These are phyloP conservation scores for Tuber calosporum DNA, from an alignment of 495 filamentous ascomycete genomes.

Conservation along the genomic window DNA sequence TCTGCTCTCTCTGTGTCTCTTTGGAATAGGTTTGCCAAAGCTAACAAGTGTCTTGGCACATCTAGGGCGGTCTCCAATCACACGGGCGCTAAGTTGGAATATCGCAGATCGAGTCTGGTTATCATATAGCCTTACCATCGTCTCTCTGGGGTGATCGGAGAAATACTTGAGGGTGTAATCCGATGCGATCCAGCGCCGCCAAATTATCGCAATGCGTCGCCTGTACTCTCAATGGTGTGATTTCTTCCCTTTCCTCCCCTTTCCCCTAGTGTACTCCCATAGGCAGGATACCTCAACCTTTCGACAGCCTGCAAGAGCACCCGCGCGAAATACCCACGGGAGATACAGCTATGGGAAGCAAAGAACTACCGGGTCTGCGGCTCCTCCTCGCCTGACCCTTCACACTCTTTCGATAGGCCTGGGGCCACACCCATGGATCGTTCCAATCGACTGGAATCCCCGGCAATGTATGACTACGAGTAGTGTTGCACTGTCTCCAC, in stretches of 20 bases:
- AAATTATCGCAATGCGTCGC: not conserved
- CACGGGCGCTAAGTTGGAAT: not conserved
- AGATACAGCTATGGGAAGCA: too few relatives aligned
- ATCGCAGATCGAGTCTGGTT: not conserved
- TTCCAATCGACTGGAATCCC: too few relatives aligned
- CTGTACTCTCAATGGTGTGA: not conserved
- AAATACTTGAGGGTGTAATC: not conserved
- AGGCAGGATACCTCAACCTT: too few relatives aligned
- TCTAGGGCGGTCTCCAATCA: not conserved
- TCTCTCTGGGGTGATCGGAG: not conserved
- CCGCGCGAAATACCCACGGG: not conserved
- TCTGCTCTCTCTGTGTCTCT: too few relatives aligned
- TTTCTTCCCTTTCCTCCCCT: not conserved
- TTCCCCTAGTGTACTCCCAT: too few relatives aligned
- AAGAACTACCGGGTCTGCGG: too few relatives aligned
- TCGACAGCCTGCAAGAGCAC: not conserved
- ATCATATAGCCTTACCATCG: not conserved
- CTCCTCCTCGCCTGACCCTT: too few relatives aligned
- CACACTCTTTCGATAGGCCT: too few relatives aligned
- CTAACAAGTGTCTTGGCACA: not conserved
- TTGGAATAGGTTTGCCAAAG: too few relatives aligned
- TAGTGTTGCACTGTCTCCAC: too few relatives aligned
- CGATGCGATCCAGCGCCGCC: not conserved
- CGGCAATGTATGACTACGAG: too few relatives aligned
- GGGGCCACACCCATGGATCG: too few relatives aligned